A percentile compares a stretch with the other conserved stretches of the same genome.
Conservation (phyloP, 1,284 basidiomycete species). For the Fistulinella cinereoalba region DNA sequence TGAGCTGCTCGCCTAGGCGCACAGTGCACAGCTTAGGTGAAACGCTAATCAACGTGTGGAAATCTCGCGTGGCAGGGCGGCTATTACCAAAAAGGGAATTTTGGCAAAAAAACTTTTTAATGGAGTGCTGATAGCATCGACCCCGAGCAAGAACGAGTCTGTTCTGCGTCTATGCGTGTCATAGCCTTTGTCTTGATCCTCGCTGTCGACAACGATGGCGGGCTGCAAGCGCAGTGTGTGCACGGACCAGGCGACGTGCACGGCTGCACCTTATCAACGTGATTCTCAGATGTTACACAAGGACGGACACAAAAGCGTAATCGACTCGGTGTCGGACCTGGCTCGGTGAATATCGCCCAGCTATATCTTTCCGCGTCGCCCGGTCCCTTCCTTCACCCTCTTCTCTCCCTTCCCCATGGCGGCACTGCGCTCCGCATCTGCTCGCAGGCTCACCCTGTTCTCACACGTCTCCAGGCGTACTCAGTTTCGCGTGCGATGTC, state of each 20-base stretch:
- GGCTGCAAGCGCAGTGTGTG: not conserved
- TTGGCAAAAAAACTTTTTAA: slow-evolving; percentile 26
- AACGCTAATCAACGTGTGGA: slow-evolving; percentile 17
- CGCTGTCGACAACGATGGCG: slow-evolving; percentile 1
- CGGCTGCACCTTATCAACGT: slow-evolving; percentile 2
- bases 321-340: slow-evolving; percentile 34
- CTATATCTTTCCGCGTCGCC: slow-evolving; percentile 24
- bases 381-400: slow-evolving; percentile 16
- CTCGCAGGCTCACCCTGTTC: slow-evolving; percentile 30
- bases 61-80: slow-evolving; percentile 13
- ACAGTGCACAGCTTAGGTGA: slow-evolving; percentile 19
- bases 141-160: slow-evolving; percentile 25
- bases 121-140: not conserved
- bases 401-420: slow-evolving; percentile 36
- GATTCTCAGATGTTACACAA: slow-evolving; percentile 12
- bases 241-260: not conserved
- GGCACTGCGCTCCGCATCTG: slow-evolving; percentile 45
- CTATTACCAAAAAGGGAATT: slow-evolving; percentile 18
- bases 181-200: slow-evolving; percentile 3
- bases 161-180: not conserved
- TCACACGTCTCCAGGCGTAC: slow-evolving; percentile 19
- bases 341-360: slow-evolving; percentile 31
- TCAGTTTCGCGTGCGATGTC: slow-evolving; percentile 34
- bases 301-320: slow-evolving; percentile 28
- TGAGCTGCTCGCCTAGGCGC: too few relatives aligned